These are phyloP conservation scores for Rosa lucieae DNA, from an alignment of 306 rosid genomes.

Conservation along the genomic window DNA sequence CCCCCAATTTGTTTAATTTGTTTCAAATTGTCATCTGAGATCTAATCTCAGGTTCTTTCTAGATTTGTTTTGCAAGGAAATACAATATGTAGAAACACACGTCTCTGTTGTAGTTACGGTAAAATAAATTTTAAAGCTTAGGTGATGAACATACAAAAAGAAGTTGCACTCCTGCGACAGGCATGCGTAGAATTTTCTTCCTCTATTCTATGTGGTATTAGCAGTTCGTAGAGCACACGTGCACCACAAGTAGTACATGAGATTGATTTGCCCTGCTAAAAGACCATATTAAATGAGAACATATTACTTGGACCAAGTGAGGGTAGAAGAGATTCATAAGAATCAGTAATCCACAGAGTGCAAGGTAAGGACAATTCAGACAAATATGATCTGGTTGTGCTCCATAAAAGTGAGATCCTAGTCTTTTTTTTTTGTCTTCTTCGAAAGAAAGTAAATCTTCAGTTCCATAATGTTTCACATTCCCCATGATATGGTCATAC, in stretches of 20 bases:
- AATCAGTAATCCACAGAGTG: not conserved
- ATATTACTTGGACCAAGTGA: slow-evolving; percentile 22
- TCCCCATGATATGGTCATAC: not conserved
- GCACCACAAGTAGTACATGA: slow-evolving; percentile 75
- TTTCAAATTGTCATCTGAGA: not conserved
- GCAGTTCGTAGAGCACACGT: slow-evolving; percentile 75
- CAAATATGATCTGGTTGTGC: too few relatives aligned
- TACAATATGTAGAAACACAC: not conserved
- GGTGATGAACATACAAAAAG: slow-evolving; percentile 60
- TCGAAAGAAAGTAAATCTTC: not conserved
- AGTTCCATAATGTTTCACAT: not conserved
- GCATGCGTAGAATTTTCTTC: slow-evolving; percentile 87
- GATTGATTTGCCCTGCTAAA: slow-evolving; percentile 64
- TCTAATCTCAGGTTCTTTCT: not conserved
- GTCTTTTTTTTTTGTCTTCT: not conserved
- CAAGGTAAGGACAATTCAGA: not conserved
- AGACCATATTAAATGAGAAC: slow-evolving; percentile 15
- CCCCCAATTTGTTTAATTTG: not conserved
- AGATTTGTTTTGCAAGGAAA: not conserved
- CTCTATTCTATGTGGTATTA: slow-evolving; percentile 75
- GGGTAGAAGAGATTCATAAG: slow-evolving; percentile 1
- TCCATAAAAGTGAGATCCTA: not conserved
- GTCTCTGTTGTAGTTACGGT: not conserved
- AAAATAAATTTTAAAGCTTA: not conserved
- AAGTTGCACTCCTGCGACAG: slow-evolving; percentile 80